Evolutionary conservation across 1,284 basidiomycete genomes (phyloP).

Genomic region (Tylopilus sp.): DNA sequence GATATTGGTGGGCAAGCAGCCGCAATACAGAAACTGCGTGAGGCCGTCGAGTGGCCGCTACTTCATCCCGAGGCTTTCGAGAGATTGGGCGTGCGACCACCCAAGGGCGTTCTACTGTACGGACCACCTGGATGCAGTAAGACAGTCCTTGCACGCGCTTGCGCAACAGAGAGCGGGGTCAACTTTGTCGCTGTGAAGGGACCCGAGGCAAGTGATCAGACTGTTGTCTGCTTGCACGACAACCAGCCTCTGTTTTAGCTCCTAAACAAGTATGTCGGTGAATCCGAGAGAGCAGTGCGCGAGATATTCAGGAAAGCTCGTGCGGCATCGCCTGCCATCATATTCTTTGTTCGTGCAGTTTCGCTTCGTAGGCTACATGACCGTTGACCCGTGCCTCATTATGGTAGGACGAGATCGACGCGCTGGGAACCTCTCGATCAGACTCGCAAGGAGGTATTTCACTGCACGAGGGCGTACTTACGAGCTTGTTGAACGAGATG

Average conservation of each 20-base stretch:
- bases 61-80: constrained; percentile 82
- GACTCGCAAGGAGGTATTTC: constrained; percentile 50
- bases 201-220: constrained; percentile 64
- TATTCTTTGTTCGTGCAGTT: constrained; percentile 80
- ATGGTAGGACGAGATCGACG: constrained; percentile 93
- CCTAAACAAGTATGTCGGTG: constrained; percentile 95
- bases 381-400: not conserved
- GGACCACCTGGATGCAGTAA: constrained; percentile 98
- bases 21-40: constrained; percentile 80
- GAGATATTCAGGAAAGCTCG: constrained; percentile 96
- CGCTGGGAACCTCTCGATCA: constrained; percentile 78
- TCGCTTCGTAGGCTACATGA: not conserved
- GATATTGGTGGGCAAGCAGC: constrained; percentile 87
- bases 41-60: constrained; percentile 95
- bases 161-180: constrained; percentile 92
- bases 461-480: constrained; percentile 86
- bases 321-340: constrained; percentile 88
- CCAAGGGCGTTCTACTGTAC: constrained; percentile 89
- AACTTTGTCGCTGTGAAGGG: constrained; percentile 99
- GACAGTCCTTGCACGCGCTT: constrained; percentile 90
- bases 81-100: constrained; percentile 84
- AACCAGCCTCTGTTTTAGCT: constrained; percentile 48
- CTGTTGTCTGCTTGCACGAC: not conserved
- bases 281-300: constrained; percentile 91
- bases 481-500: constrained; percentile 95